Conservation (phyloP, 345 rosid genomes). For the Trapa incisa region DNA sequence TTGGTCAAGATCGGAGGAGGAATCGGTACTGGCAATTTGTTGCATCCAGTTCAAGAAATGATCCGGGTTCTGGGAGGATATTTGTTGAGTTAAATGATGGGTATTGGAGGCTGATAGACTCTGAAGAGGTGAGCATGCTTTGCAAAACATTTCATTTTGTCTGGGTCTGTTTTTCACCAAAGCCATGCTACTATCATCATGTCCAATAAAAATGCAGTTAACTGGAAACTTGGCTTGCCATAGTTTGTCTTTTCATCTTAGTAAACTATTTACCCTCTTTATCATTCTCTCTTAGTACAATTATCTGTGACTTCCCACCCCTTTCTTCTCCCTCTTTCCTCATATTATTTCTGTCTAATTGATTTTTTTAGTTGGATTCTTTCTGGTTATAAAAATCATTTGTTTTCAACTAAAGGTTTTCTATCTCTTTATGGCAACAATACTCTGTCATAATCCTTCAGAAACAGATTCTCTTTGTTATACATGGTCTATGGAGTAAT, state of each 20-base stretch:
- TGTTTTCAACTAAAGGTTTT: neutral
- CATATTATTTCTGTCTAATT: neutral
- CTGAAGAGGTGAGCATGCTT: constrained; percentile 54
- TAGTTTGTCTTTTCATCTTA: neutral
- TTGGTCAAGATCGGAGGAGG: constrained; percentile 95
- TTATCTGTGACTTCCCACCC: neutral
- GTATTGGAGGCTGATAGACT: constrained; percentile 78
- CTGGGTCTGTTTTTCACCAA: neutral
- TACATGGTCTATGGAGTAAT: neutral
- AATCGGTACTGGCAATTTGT: constrained; percentile 96
- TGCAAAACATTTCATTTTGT: neutral
- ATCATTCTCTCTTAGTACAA: neutral
- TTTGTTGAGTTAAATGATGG: constrained; percentile 77
- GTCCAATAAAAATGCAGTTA: neutral
- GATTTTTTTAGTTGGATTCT: neutral
- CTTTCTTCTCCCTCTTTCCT: neutral
- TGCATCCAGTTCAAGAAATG: constrained; percentile 73
- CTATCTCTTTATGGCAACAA: neutral
- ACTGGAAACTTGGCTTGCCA: neutral
- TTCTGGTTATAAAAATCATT: neutral
- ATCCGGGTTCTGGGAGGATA: constrained; percentile 83
- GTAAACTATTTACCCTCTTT: neutral
- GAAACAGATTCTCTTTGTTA: neutral
- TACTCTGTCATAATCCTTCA: neutral
- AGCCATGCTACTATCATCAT: neutral